Conservation (phyloP, 768 basidiomycete species). For the Russula ochroleuca region DNA sequence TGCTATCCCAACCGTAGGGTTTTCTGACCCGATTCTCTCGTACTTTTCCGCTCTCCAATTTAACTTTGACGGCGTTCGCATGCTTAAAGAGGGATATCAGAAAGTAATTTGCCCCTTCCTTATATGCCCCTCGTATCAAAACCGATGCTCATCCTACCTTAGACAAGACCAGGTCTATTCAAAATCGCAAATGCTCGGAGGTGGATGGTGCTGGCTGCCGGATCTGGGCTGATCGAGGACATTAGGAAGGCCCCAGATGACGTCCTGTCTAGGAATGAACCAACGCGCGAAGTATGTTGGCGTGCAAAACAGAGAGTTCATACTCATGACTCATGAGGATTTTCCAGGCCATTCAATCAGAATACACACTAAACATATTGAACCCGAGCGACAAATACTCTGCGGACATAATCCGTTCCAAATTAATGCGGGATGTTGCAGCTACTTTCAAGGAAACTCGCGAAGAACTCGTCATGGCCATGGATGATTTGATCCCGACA, state of each 20-base stretch:
- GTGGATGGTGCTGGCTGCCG: not conserved
- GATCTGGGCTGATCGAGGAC: not conserved
- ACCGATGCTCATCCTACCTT: not conserved
- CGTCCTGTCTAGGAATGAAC: not conserved
- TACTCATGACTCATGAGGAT: not conserved
- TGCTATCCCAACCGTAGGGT: not conserved
- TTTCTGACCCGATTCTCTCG: constrained; percentile 31
- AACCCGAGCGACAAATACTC: not conserved
- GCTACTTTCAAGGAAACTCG: not conserved
- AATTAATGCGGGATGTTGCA: constrained; percentile 1
- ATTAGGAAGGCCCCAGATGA: not conserved
- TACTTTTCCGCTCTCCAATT: constrained; percentile 21
- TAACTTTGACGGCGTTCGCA: not conserved
- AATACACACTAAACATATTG: not conserved
- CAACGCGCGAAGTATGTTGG: not conserved
- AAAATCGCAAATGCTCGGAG: not conserved
- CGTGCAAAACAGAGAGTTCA: not conserved
- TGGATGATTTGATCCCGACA: not conserved
- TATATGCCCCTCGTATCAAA: not conserved
- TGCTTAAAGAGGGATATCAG: constrained; percentile 5
- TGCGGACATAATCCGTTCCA: not conserved
- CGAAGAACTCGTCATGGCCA: not conserved
- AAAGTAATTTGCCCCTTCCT: not conserved
- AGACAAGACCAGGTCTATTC: not conserved
- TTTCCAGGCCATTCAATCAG: not conserved